Conservation (phyloP, 805 yeast genomes). For the Candida ponderosae region DNA sequence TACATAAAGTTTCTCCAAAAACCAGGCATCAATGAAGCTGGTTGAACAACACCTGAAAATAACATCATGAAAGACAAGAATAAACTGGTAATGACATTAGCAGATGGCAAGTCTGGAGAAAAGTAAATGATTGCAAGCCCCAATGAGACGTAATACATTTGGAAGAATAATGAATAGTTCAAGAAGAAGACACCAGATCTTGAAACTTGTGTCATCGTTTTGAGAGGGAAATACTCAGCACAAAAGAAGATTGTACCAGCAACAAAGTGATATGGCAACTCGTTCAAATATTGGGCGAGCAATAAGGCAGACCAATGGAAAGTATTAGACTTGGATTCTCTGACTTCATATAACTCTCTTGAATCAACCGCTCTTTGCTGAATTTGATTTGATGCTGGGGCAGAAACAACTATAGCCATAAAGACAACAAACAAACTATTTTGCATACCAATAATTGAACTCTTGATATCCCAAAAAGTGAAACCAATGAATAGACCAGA, state of each 20-base stretch:
- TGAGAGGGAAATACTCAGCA: slow-evolving; percentile 44
- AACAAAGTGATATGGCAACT: slow-evolving; percentile 50
- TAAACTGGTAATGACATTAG: slow-evolving; percentile 50
- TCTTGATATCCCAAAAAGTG: slow-evolving; percentile 54
- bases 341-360: slow-evolving; percentile 60
- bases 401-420: slow-evolving; percentile 49
- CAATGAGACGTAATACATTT: slow-evolving; percentile 35
- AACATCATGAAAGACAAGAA: slow-evolving; percentile 24
- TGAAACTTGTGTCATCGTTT: slow-evolving; percentile 30
- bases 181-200: slow-evolving; percentile 45
- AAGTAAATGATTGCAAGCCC: slow-evolving; percentile 45
- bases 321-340: slow-evolving; percentile 67
- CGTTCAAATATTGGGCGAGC: slow-evolving; percentile 45
- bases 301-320: slow-evolving; percentile 67
- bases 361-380: slow-evolving; percentile 52
- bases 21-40: slow-evolving; percentile 46
- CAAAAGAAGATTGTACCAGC: slow-evolving; percentile 44
- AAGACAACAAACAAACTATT: slow-evolving; percentile 56
- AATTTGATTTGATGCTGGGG: slow-evolving; percentile 56
- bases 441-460: slow-evolving; percentile 47
- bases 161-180: slow-evolving; percentile 35
- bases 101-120: slow-evolving; percentile 62
- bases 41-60: slow-evolving; percentile 29
- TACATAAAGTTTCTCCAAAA: slow-evolving; percentile 67
- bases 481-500: slow-evolving; percentile 70